phyloP scores from a whole-genome alignment of 257 asterid species.

The Ophiorrhiza pumila region DNA sequence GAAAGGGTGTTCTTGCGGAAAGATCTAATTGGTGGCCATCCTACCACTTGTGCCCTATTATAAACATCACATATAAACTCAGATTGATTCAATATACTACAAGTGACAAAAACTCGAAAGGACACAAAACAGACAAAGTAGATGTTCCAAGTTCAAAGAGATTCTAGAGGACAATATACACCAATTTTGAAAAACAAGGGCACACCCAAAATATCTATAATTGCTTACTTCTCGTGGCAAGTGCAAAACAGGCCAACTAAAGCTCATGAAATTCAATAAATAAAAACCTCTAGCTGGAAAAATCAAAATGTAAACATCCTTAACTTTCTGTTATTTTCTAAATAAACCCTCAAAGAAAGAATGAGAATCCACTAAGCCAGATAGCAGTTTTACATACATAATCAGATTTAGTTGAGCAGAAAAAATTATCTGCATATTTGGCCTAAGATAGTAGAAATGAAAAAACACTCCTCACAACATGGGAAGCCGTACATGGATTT shows the following conservation, averaged over 20 bases:
- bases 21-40: constrained; percentile 90
- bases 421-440: neutral
- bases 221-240: neutral
- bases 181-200: neutral
- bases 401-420: neutral
- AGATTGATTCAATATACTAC: neutral
- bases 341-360: neutral
- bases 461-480: neutral
- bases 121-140: neutral
- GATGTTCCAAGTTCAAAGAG: neutral
- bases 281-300: neutral
- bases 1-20: constrained; percentile 66
- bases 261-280: neutral
- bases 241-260: neutral
- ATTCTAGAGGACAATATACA: neutral
- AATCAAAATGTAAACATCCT: neutral
- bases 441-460: neutral
- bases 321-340: neutral
- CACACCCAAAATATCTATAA: neutral
- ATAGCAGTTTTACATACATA: neutral
- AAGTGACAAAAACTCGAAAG: neutral
- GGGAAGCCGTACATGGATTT: neutral
- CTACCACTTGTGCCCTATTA: constrained; percentile 78
- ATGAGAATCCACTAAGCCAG: neutral
- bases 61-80: constrained; percentile 5